Percentiles rank a stretch among this genome's conserved stretches.
These are phyloP conservation scores for Mortierella sp. DNA, from an alignment of 371 early-diverging fungal species.

Conservation along the genomic window DNA sequence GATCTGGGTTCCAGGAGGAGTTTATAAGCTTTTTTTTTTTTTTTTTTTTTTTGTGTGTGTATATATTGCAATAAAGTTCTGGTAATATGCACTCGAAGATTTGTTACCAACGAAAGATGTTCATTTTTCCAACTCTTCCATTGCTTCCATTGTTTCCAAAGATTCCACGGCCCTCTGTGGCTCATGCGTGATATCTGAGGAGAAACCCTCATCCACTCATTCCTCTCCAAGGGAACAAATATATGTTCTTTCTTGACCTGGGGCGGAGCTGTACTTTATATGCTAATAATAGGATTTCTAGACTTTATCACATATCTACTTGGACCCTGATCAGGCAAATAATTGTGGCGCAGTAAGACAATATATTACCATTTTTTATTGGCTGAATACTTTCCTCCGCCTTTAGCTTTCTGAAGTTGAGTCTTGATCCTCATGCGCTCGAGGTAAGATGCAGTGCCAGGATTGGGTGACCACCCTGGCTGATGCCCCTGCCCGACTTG, in stretches of 20 bases:
- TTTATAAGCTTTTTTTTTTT: slow-evolving; percentile 2
- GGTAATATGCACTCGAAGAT: background rate
- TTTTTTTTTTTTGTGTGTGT: background rate
- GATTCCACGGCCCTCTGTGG: background rate
- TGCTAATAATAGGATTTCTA: background rate
- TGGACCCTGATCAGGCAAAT: no score
- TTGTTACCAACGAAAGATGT: background rate
- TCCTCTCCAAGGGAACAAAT: slow-evolving; percentile 1
- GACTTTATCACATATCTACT: no score
- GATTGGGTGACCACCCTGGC: background rate
- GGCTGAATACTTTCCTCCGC: background rate
- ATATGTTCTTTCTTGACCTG: background rate
- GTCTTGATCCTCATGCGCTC: slow-evolving; percentile 34
- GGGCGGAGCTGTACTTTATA: background rate
- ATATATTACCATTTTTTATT: slow-evolving; percentile 1
- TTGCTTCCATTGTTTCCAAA: background rate
- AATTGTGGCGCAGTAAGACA: background rate
- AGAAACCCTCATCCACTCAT: slow-evolving; percentile 12
- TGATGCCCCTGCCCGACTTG: background rate
- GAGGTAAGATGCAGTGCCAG: slow-evolving; percentile 27
- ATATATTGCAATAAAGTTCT: background rate
- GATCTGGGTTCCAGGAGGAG: background rate
- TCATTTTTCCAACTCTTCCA: slow-evolving; percentile 5
- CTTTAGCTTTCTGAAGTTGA: background rate
- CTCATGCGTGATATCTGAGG: slow-evolving; percentile 2